phyloP scores from a whole-genome alignment of 139 green algal genomes.

The Auxenochlorella pyrenoidosa region DNA sequence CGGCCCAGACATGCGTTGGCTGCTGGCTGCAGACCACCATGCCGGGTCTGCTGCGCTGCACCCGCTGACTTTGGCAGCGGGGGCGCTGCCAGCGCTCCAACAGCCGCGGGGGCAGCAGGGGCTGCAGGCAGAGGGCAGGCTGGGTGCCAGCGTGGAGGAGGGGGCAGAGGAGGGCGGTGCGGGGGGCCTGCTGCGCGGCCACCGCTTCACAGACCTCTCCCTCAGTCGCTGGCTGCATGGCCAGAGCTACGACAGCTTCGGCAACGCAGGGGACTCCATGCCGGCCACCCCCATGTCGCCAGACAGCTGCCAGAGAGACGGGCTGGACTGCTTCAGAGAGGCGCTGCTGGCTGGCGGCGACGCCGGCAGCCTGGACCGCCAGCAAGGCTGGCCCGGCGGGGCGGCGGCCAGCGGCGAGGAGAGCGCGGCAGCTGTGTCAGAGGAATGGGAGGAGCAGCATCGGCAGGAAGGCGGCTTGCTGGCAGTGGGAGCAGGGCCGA shows the following conservation, averaged over 20 bases:
- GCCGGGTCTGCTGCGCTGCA: neutral
- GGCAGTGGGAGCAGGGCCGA: neutral
- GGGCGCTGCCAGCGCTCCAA: neutral
- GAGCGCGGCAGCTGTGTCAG: neutral
- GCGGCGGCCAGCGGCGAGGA: neutral
- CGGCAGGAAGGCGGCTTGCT: neutral
- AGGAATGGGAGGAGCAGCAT: neutral
- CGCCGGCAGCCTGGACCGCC: neutral
- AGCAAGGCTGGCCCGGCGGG: neutral
- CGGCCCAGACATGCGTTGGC: neutral
- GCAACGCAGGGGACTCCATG: neutral
- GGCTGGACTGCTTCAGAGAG: neutral
- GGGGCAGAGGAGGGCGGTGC: neutral
- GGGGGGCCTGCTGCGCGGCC: neutral
- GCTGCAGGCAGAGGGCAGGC: neutral
- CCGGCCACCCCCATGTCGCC: neutral
- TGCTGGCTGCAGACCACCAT: neutral
- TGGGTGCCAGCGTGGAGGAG: neutral
- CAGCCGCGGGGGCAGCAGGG: neutral
- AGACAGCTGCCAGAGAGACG: neutral
- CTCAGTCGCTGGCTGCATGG: constrained; percentile 14
- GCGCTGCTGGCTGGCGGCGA: neutral
- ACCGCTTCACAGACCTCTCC: constrained; percentile 8
- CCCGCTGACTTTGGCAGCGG: neutral
- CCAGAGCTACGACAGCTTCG: constrained; percentile 11